phyloP scores from a whole-genome alignment of 140 eudicot species.

The Erigeron philadelphicus region DNA sequence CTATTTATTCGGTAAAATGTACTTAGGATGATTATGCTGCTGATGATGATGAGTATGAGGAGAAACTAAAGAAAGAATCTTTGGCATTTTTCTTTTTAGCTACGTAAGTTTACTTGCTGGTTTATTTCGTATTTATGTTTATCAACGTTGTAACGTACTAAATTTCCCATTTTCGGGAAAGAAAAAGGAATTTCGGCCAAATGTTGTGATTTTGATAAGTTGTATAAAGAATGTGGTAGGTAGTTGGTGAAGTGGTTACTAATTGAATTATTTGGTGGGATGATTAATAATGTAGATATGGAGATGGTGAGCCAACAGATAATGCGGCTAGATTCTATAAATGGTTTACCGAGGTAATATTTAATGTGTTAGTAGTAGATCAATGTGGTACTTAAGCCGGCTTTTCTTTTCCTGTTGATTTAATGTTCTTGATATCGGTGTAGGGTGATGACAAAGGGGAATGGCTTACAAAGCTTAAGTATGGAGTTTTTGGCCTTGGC shows the following conservation, averaged over 20 bases:
- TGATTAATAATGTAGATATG: constrained; percentile 53
- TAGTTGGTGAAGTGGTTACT: constrained; percentile 18
- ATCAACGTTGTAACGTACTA: neutral
- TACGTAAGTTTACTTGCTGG: constrained; percentile 52
- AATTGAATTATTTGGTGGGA: constrained; percentile 13
- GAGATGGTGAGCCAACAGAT: constrained; percentile 99
- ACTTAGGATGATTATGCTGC: constrained; percentile 93
- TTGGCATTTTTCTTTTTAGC: constrained; percentile 88
- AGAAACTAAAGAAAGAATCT: constrained; percentile 78
- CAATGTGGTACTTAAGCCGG: neutral
- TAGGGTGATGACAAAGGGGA: constrained; percentile 73
- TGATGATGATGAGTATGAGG: constrained; percentile 88
- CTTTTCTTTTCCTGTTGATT: constrained; percentile 1
- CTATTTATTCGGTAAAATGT: neutral
- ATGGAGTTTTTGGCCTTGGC: constrained; percentile 93
- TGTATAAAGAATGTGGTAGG: constrained; percentile 23
- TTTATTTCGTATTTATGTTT: constrained; percentile 1
- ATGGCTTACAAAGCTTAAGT: constrained; percentile 78
- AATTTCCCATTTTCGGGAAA: neutral
- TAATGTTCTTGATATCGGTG: neutral
- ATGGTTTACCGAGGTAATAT: constrained; percentile 85
- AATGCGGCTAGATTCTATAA: constrained; percentile 96
- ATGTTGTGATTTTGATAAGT: constrained; percentile 10
- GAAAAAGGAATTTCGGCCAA: neutral
- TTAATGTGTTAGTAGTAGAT: constrained; percentile 7